Percentiles rank a stretch among this genome's conserved stretches.
These are phyloP conservation scores for Fraxinus platypoda DNA, from an alignment of 305 asterid species.

Conservation along the genomic window DNA sequence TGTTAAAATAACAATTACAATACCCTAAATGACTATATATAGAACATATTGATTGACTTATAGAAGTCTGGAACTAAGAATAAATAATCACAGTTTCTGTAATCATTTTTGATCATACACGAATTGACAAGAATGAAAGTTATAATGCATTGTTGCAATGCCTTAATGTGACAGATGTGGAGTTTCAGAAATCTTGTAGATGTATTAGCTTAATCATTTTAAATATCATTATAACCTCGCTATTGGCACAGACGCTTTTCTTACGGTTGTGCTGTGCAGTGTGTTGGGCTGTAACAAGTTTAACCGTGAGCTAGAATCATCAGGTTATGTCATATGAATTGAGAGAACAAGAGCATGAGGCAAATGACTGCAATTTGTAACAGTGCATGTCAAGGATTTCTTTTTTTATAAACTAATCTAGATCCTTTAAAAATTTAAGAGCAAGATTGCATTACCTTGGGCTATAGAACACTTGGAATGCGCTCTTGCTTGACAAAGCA, in stretches of 20 bases:
- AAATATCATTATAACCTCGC: not conserved
- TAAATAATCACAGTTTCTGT: not conserved
- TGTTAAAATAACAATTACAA: not conserved
- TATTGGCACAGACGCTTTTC: not conserved
- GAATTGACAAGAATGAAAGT: not conserved
- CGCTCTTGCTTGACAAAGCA: slow-evolving; percentile 55
- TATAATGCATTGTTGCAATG: not conserved
- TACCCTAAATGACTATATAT: not conserved
- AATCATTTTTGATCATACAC: not conserved
- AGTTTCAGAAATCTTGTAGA: not conserved
- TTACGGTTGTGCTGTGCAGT: not conserved
- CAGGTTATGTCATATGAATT: not conserved
- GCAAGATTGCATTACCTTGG: slow-evolving; percentile 57
- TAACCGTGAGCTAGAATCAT: not conserved
- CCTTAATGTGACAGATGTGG: not conserved
- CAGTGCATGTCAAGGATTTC: not conserved
- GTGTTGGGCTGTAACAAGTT: not conserved
- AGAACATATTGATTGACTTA: not conserved
- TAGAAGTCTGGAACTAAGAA: not conserved
- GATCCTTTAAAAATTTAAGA: not conserved
- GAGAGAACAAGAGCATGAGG: not conserved
- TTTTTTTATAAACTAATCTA: not conserved
- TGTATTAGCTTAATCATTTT: not conserved
- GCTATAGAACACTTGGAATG: slow-evolving; percentile 70
- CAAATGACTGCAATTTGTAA: not conserved